Evolutionary conservation across 495 filamentous ascomycete species (phyloP), one percentile per base, ranked within the genome.

Genomic region (Echria macrotheca): DNA sequence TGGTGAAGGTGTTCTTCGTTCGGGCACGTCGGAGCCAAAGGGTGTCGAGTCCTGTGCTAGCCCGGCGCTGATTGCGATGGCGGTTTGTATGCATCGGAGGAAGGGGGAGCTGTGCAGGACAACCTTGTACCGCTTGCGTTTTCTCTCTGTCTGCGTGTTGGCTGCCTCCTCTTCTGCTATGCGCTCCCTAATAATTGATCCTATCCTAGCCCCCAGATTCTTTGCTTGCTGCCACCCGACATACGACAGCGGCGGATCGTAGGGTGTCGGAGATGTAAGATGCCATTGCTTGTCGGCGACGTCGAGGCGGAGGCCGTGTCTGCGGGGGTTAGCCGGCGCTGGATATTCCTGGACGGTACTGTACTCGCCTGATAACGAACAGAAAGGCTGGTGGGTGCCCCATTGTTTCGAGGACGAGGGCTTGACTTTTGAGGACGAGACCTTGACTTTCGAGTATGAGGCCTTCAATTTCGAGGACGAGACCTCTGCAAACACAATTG

Each of bases 281-380:
- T 96, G 90, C 93, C 93, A 99, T 66, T 89, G 77, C 60, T 87
- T 86, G 71, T 97, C 89, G 51, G 89, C 88, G 36, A 87, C 87
- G 64, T 99, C 93, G 25, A 99, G 82, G 29, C 93, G 84, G 33
- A 89, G 83, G 53, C 93, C 93, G 65, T 99, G 93, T 64, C 89
- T 95, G 54, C 14, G 44, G 18, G 18, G 12, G 39, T 35, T 9
- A 36, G 32, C 21, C 9, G 9, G 8, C 19, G 32, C 18, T 6
- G 22, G 12, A 21, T 14, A 5, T n/a, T 32, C 24, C 26, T 36
- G 8, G 15, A 7, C 2, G 43, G 37, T 31, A 15, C 31, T 24
- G 5, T 25, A 71, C 76, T 40, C 70, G 88, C 89, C 90, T 84
- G 50, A 84, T 87, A 59, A 95, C 84, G 56, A 95, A 86, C 50